Evolutionary conservation across 2,329 filamentous ascomycete genomes (phyloP), one percentile per base, ranked within the genome.

Genomic region (Aspergillus thermomutatus): DNA sequence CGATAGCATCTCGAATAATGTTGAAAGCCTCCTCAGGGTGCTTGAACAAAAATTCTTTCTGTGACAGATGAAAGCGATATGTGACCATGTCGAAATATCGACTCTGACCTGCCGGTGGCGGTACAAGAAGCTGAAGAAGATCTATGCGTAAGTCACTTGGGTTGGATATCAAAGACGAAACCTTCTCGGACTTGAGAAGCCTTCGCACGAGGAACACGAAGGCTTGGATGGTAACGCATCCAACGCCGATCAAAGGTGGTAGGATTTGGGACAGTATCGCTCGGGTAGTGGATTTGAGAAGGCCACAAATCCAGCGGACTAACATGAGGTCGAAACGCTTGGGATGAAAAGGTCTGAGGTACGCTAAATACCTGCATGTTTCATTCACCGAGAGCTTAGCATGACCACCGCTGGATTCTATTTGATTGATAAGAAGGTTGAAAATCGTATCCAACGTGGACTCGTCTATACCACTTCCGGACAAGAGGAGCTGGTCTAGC

Each of bases 391-490:
- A 66, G 23, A 72, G 52, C 26, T 68, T 70, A 5, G 54, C 59
- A 40, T 73, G 66, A n/a, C 58, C 62, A 41, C 66, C 64, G 1
- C 57, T 60, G 34, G 62, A 67, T 51, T 71, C 71, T 43, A 80
- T 62, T 41, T 74, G 68, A 52, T 73, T 74, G 25, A 68, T 69
- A 25, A 81, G 67, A 11, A 71, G 71, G 17, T 69, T 68, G 59
- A 80, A 80, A 1, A 80, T 65, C 4, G 72, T 66, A 34, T 70
- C 69, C 64, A 80, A 65, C 2, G 74, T 77, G 31, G 73, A 68
- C 55, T 79, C 76, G 54, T 79, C 78, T 70, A 80, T 78, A 46
- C 72, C 72, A 60, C 70, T 76, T 23, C 78, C 77, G 14, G 75
- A 75, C 7, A 74, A 69, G 17, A 81, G 64, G 25, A 80, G 67